Evolutionary conservation across 2,329 filamentous ascomycete genomes (phyloP).

Genomic region (Colletotrichum viniferum): DNA sequence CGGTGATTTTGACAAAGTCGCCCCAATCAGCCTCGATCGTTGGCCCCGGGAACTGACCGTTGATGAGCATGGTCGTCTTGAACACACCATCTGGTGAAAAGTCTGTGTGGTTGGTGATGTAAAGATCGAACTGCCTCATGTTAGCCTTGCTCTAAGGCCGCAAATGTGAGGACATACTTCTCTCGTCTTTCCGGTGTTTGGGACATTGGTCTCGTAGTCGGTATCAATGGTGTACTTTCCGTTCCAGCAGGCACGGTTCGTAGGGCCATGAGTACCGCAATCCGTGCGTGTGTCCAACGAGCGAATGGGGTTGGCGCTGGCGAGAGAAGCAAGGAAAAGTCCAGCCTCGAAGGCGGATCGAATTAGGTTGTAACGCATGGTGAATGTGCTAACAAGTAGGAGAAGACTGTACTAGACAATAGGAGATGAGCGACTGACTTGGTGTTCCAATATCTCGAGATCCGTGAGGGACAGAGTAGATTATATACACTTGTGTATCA

Average conservation of each 20-base stretch:
- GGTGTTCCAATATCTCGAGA: background rate
- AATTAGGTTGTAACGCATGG: background rate
- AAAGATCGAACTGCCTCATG: slow-evolving; percentile 28
- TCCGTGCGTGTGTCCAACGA: slow-evolving; percentile 1
- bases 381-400: background rate
- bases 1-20: slow-evolving; percentile 55
- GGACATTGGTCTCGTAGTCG: slow-evolving; percentile 30
- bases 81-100: slow-evolving; percentile 26
- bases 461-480: background rate
- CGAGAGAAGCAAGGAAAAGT: slow-evolving; percentile 1
- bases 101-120: slow-evolving; percentile 27
- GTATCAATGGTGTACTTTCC: slow-evolving; percentile 33
- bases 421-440: slow-evolving; percentile 13
- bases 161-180: slow-evolving; percentile 21
- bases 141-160: background rate
- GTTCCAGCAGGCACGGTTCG: slow-evolving; percentile 35
- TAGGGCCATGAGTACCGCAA: slow-evolving; percentile 32
- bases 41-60: slow-evolving; percentile 54
- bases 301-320: slow-evolving; percentile 7
- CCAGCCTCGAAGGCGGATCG: slow-evolving; percentile 6
- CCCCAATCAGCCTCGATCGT: slow-evolving; percentile 51
- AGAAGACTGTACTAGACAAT: background rate
- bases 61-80: slow-evolving; percentile 48
- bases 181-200: slow-evolving; percentile 27
- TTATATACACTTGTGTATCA: slow-evolving; percentile 17